These are phyloP conservation scores for Thelonectria discophora DNA, from an alignment of 2,329 filamentous ascomycete species.

Conservation along the genomic window DNA sequence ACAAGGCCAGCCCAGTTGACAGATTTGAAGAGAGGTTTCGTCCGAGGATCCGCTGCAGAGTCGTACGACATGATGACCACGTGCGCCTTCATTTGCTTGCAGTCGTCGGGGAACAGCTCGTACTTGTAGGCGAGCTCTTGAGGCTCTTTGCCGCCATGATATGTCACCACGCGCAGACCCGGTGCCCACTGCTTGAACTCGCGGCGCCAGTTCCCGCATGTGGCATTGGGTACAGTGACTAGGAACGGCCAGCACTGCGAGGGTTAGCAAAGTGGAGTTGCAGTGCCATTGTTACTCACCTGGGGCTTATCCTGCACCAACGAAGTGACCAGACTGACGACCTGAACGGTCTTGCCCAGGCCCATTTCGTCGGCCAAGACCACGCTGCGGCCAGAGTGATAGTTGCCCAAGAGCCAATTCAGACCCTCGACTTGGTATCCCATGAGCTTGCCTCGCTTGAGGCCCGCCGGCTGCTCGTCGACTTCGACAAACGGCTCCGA, in stretches of 20 bases:
- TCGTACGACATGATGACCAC: constrained; percentile 97
- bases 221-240: constrained; percentile 92
- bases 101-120: constrained; percentile 79
- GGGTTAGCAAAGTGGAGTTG: constrained; percentile 26
- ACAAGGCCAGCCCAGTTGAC: constrained; percentile 89
- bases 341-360: constrained; percentile 94
- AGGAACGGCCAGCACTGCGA: constrained; percentile 84
- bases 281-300: constrained; percentile 36
- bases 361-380: constrained; percentile 99
- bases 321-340: constrained; percentile 82
- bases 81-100: constrained; percentile 80
- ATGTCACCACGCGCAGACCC: constrained; percentile 86
- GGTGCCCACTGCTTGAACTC: constrained; percentile 96
- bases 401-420: constrained; percentile 95
- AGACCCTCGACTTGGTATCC: constrained; percentile 91
- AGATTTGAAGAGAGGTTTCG: constrained; percentile 69
- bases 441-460: constrained; percentile 87
- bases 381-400: constrained; percentile 81
- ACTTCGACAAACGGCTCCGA: constrained; percentile 73
- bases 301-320: constrained; percentile 72
- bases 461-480: constrained; percentile 74
- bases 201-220: constrained; percentile 95
- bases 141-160: constrained; percentile 80
- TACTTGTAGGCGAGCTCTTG: constrained; percentile 82
- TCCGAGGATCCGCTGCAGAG: constrained; percentile 78